Evolutionary conservation across 1,284 basidiomycete species (phyloP).

Genomic region (Ceratorhiza oryzae-sativae): DNA sequence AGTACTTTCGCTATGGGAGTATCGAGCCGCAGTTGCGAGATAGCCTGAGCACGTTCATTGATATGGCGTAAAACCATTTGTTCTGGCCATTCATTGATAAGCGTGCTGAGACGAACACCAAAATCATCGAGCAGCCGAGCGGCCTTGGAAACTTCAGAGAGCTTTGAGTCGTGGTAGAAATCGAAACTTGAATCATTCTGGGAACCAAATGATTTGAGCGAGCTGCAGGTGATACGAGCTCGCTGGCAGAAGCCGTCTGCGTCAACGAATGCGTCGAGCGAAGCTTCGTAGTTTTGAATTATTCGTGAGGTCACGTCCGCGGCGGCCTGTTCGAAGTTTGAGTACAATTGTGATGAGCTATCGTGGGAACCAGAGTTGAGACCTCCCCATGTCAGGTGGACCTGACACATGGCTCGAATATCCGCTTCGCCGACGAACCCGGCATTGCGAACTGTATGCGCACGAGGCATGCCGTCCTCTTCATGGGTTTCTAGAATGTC

Average conservation of each 20-base stretch:
- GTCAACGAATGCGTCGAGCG: conserved; percentile 16
- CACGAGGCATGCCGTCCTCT: conserved; percentile 34
- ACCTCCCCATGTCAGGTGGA: conserved; percentile 10
- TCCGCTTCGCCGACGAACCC: conserved; percentile 38
- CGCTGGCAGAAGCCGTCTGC: conserved; percentile 32
- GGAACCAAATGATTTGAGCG: conserved; percentile 46
- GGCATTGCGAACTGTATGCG: conserved; percentile 44
- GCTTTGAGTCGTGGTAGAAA: conserved; percentile 83
- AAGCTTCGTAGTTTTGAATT: conserved; percentile 8
- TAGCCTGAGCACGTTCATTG: conserved; percentile 72
- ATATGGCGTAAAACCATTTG: conserved; percentile 95
- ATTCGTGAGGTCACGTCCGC: conserved; percentile 54
- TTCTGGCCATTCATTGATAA: conserved; percentile 91
- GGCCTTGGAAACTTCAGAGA: conserved; percentile 71
- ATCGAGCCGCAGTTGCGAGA: conserved; percentile 69
- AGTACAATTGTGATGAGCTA: not conserved
- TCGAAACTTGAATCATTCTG: conserved; percentile 52
- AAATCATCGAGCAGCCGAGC: conserved; percentile 62
- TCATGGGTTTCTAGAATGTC: conserved; percentile 56
- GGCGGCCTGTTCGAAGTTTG: not conserved
- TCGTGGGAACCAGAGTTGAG: conserved; percentile 42
- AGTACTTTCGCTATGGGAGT: conserved; percentile 87
- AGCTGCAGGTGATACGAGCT: conserved; percentile 32
- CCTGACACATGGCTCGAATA: conserved; percentile 15
- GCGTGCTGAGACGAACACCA: conserved; percentile 59